These are phyloP conservation scores for Sequoiadendron giganteum DNA, from an alignment of 75 land plant species.

Conservation along the genomic window DNA sequence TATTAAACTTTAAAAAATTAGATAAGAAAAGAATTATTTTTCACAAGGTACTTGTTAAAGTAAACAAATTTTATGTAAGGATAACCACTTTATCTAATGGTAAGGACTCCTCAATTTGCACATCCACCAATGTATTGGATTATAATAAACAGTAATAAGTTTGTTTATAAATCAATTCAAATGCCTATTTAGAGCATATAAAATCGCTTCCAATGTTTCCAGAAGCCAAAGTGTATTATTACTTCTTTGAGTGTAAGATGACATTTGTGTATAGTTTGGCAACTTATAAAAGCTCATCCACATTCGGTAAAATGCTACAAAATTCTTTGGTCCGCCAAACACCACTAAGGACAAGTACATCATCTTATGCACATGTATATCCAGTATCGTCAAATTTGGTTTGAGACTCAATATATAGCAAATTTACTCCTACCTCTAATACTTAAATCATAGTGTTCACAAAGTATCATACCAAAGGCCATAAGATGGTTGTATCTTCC, in stretches of 20 bases:
- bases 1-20: not conserved
- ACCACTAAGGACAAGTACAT: not conserved
- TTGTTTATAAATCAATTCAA: not conserved
- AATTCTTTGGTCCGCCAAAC: not conserved
- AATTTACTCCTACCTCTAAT: not conserved
- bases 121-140: not conserved
- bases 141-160: not conserved
- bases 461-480: conserved; percentile 69
- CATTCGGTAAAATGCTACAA: not conserved
- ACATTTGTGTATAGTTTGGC: not conserved
- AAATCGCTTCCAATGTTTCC: not conserved
- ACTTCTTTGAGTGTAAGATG: not conserved
- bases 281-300: not conserved
- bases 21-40: not conserved
- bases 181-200: not conserved
- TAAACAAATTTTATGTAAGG: not conserved
- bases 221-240: not conserved
- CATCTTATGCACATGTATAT: not conserved
- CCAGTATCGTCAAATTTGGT: not conserved
- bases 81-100: not conserved
- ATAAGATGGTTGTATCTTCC: conserved; percentile 88
- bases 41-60: not conserved
- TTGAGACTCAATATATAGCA: not conserved
- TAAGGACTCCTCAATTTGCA: not conserved
- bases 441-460: conserved; percentile 8